Evolutionary conservation across 441 rosid species (phyloP).

Genomic region (Isatis lusitanica): DNA sequence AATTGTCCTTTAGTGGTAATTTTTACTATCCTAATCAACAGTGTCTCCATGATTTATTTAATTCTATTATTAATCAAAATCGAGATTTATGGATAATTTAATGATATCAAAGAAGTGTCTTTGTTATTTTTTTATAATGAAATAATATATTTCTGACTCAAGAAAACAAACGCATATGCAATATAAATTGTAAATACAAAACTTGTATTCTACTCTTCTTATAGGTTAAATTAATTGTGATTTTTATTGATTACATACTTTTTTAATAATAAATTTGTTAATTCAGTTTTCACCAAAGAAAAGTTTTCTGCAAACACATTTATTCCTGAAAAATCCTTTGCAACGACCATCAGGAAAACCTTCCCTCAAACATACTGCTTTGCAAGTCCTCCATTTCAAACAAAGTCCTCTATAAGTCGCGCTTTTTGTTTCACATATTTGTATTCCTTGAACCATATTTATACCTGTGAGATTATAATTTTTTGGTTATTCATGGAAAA

Average conservation of each 20-base stretch:
- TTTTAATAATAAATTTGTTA: neutral
- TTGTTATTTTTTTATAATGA: too few relatives aligned
- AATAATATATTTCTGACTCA: neutral
- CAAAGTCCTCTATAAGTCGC: neutral
- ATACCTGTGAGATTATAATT: neutral
- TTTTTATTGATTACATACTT: neutral
- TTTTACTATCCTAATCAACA: too few relatives aligned
- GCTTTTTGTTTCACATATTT: conserved; percentile 4
- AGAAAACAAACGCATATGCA: neutral
- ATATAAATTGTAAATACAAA: neutral
- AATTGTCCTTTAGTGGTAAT: too few relatives aligned
- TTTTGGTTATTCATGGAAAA: neutral
- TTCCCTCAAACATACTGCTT: neutral
- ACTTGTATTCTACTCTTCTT: too few relatives aligned
- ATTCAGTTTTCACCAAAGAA: neutral
- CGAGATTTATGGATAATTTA: too few relatives aligned
- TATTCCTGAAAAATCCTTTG: neutral
- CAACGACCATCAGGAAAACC: conserved; percentile 18
- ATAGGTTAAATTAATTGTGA: neutral
- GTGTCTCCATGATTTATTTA: too few relatives aligned
- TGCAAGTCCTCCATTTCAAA: neutral
- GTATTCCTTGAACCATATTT: conserved; percentile 13
- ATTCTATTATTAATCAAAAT: too few relatives aligned
- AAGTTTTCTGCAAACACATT: conserved; percentile 3
- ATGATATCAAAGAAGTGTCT: neutral